A percentile compares a stretch with the other conserved stretches of the same genome.
phyloP scores from a whole-genome alignment of 2,329 filamentous ascomycete genomes.

The Fusarium udum region DNA sequence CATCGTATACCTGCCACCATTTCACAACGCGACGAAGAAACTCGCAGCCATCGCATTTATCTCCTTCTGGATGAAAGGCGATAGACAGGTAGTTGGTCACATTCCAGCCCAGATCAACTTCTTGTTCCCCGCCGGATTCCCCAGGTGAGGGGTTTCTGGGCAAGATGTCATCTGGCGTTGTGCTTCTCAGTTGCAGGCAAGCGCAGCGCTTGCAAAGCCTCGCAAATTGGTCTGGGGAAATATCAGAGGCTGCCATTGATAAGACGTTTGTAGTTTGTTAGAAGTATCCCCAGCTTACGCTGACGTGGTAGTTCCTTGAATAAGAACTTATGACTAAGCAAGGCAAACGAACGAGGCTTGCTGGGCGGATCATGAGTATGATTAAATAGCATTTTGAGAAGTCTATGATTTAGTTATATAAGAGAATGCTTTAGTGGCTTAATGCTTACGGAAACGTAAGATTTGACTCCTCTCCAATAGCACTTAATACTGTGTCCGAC shows the following conservation, averaged over 20 bases:
- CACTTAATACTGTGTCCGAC: too few species aligned
- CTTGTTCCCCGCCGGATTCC: rapidly evolving
- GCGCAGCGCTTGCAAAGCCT: background rate
- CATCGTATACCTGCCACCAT: rapidly evolving
- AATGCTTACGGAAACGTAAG: too few species aligned
- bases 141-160: rapidly evolving
- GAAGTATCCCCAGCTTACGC: rapidly evolving
- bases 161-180: rapidly evolving
- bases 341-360: too few species aligned
- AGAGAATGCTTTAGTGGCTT: too few species aligned
- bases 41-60: rapidly evolving
- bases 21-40: rapidly evolving
- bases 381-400: too few species aligned
- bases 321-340: background rate
- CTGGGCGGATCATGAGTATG: too few species aligned
- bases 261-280: rapidly evolving
- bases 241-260: background rate
- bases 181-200: rapidly evolving
- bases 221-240: rapidly evolving
- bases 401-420: too few species aligned
- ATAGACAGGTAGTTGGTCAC: too few species aligned
- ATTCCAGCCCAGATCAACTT: background rate
- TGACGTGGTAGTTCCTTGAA: background rate
- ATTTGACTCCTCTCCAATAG: too few species aligned
- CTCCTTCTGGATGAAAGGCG: too few species aligned